Conservation (phyloP, 140 eudicot species). For the Oenanthe javanica region DNA sequence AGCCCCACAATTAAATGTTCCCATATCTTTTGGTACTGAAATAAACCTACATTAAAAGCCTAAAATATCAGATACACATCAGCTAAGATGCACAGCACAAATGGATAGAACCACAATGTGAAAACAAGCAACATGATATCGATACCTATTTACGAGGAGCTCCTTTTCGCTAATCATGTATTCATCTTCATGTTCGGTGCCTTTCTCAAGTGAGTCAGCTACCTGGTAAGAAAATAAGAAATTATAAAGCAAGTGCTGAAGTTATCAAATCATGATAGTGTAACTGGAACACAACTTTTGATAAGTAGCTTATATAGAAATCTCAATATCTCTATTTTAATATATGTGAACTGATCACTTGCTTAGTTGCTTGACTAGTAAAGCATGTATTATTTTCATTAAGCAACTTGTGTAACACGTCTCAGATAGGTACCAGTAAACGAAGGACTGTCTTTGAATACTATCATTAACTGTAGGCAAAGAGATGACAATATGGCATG, state of each 20-base stretch:
- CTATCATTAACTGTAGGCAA: background rate
- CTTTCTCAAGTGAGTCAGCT: conserved; percentile 99
- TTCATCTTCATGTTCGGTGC: conserved; percentile 99
- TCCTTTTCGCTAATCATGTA: conserved; percentile 99
- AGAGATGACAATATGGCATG: background rate
- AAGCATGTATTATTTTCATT: background rate
- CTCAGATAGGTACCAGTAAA: background rate
- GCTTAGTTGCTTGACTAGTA: background rate
- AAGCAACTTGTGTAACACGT: background rate
- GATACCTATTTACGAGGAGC: conserved; percentile 86
- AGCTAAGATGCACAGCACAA: background rate
- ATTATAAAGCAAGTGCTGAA: background rate
- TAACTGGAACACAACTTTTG: background rate
- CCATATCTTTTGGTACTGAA: conserved; percentile 97
- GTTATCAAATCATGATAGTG: conserved; percentile 6
- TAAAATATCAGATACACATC: background rate
- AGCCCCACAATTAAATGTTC: conserved; percentile 95
- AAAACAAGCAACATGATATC: background rate
- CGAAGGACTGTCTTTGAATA: background rate
- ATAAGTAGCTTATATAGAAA: background rate
- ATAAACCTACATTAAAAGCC: conserved; percentile 51
- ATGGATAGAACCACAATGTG: too few relatives aligned
- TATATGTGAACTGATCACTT: background rate
- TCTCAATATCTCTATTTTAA: background rate
- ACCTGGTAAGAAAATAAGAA: conserved; percentile 36